Evolutionary conservation across 768 basidiomycete species (phyloP), one percentile per base, ranked within the genome.

Genomic region (Mycena vitilis): DNA sequence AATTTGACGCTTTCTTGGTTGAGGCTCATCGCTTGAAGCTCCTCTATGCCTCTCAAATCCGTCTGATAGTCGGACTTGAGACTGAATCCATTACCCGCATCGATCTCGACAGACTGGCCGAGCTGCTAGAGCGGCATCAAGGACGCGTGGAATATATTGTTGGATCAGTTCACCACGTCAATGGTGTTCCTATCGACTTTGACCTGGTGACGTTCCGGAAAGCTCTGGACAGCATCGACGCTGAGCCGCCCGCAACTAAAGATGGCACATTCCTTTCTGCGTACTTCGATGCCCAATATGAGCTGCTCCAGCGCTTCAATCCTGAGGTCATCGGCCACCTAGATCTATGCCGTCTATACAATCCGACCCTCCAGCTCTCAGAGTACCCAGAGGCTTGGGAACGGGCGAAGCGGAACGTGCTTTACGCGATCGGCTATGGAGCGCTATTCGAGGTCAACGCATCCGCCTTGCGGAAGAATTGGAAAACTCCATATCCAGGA

Each of bases 281-380:
- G 13, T 99, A 98, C 81, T 91, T 99, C 69, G 95, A 98, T 75
- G 87, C 90, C 12, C 98, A 99, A 73, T 89, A 86, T 78, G 82
- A 86, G 49, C 79, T 99, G 53, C 70, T 99, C 47, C 74, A 81
- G 54, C 85, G 87, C 30, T 89, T 94, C 77, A 87, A 85, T 61
- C 98, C 98, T 20, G 95, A 96, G 77, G 83, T 99, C 56, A 85
- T 99, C 60, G 98, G 95, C 2, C 98, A 99, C 79, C 83, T 98
- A 71, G 97, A 99, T 80, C 87, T 99, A 0, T 96, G 95, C 78
- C 87, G 95, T 2, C 85, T 99, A 11, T 98, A 93, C 83, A 83
- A 83, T 25, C 95, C 96, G 4, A 68, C 78, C 22, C 76, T 93
- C 62, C 77, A 76, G 25, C 83, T 95, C 66, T 73, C 77, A n/a